Evolutionary conservation across 169 alveolate species (phyloP).

Genomic region (Cryptosporidium xiaoi): DNA sequence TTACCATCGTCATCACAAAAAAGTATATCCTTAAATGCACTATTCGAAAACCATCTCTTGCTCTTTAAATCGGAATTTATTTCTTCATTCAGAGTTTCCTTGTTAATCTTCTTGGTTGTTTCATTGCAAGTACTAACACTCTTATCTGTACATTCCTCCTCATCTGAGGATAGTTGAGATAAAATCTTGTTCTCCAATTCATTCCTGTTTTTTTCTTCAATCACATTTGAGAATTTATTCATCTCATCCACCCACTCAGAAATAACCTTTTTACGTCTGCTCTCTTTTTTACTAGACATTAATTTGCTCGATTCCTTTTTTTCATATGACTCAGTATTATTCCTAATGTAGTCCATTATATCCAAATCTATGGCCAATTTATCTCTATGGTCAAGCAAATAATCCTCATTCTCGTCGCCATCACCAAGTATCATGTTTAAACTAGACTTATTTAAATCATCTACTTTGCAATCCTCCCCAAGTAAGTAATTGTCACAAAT

Average conservation of each 20-base stretch:
- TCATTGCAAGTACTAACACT: not conserved
- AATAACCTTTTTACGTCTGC: constrained; percentile 79
- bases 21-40: constrained; percentile 46
- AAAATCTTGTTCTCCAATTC: constrained; percentile 76
- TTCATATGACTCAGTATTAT: constrained; percentile 18
- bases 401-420: constrained; percentile 74
- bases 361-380: constrained; percentile 79
- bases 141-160: constrained; percentile 64
- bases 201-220: constrained; percentile 77
- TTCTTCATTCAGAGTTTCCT: constrained; percentile 12
- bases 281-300: constrained; percentile 64
- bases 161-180: constrained; percentile 75
- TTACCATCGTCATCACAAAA: not conserved
- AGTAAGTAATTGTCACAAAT: constrained; percentile 4
- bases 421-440: not conserved
- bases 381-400: constrained; percentile 53
- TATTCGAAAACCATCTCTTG: constrained; percentile 71
- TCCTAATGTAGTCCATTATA: constrained; percentile 77
- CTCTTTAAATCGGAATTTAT: constrained; percentile 39
- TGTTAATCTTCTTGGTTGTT: not conserved
- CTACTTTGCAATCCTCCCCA: constrained; percentile 64
- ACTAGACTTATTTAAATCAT: not conserved
- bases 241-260: constrained; percentile 78
- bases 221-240: constrained; percentile 76
- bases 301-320: constrained; percentile 39